Conservation (phyloP, 495 filamentous ascomycete species). For the Podospora comata region DNA sequence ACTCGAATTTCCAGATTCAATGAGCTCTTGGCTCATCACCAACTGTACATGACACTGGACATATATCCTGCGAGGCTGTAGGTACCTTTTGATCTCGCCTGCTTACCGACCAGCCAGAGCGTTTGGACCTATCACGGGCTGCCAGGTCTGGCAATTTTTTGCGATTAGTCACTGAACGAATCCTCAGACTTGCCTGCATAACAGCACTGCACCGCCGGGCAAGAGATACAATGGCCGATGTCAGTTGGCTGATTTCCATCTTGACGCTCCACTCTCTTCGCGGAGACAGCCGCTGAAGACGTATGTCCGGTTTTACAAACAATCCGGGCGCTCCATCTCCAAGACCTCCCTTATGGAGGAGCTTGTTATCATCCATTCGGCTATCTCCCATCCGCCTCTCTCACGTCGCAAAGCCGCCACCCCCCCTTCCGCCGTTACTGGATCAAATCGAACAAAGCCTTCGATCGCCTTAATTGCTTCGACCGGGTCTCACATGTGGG, state of each 20-base stretch:
- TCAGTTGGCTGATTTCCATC: background rate
- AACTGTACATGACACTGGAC: background rate
- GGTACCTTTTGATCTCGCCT: background rate
- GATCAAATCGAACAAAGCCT: background rate
- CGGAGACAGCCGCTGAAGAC: background rate
- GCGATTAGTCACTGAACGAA: background rate
- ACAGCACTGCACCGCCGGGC: background rate
- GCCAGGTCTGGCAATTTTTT: background rate
- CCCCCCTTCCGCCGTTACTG: background rate
- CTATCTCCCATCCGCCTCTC: background rate
- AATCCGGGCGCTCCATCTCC: background rate
- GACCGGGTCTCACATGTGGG: background rate
- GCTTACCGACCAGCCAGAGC: background rate
- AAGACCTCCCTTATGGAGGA: background rate
- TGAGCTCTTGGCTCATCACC: background rate
- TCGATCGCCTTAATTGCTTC: slow-evolving; percentile 12
- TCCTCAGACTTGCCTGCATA: background rate
- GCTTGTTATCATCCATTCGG: background rate
- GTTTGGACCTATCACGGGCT: background rate
- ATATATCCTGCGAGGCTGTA: background rate
- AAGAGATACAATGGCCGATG: background rate
- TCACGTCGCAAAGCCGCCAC: too few species aligned
- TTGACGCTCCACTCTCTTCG: background rate
- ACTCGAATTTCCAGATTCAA: background rate
- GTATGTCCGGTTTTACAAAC: background rate